Conservation (phyloP, 2,329 filamentous ascomycete genomes). For the Aspergillus jensenii region DNA sequence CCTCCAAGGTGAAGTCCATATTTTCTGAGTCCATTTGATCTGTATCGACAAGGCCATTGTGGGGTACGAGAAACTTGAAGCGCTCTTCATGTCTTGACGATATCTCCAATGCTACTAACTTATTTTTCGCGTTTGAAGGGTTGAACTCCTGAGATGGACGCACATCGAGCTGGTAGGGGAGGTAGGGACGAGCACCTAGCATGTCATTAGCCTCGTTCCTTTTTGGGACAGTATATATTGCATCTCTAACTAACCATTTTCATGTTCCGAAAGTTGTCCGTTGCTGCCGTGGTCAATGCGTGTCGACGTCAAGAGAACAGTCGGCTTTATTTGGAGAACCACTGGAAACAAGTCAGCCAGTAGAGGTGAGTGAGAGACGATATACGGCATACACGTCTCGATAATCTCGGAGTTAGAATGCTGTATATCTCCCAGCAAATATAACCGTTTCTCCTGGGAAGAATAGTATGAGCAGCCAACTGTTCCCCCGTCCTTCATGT, state of each 20-base stretch:
- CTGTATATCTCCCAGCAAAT: slow-evolving; percentile 73
- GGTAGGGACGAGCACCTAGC: slow-evolving; percentile 50
- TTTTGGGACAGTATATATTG: not conserved
- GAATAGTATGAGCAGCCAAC: slow-evolving; percentile 85
- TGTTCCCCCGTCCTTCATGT: slow-evolving; percentile 67
- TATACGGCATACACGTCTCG: slow-evolving; percentile 50
- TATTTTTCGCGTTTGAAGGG: slow-evolving; percentile 65
- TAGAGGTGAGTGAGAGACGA: slow-evolving; percentile 18
- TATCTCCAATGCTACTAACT: slow-evolving; percentile 60
- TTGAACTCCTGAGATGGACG: slow-evolving; percentile 72
- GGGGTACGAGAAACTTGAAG: slow-evolving; percentile 62
- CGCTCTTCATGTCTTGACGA: slow-evolving; percentile 48
- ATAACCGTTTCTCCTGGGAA: slow-evolving; percentile 67
- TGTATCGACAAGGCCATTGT: slow-evolving; percentile 50
- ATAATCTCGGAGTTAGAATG: slow-evolving; percentile 67
- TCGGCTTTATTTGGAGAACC: slow-evolving; percentile 62
- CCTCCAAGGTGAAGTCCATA: slow-evolving; percentile 53
- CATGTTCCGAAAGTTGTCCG: slow-evolving; percentile 46
- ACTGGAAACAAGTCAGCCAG: slow-evolving; percentile 45
- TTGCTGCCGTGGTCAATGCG: slow-evolving; percentile 52
- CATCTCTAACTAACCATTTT: slow-evolving; percentile 29
- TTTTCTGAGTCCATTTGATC: slow-evolving; percentile 41
- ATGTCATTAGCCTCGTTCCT: not conserved
- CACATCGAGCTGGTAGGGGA: slow-evolving; percentile 65
- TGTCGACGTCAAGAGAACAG: slow-evolving; percentile 58